Evolutionary conservation across 1,139 yeast species (phyloP).

Genomic region (Scheffersomyces segobiensis): DNA sequence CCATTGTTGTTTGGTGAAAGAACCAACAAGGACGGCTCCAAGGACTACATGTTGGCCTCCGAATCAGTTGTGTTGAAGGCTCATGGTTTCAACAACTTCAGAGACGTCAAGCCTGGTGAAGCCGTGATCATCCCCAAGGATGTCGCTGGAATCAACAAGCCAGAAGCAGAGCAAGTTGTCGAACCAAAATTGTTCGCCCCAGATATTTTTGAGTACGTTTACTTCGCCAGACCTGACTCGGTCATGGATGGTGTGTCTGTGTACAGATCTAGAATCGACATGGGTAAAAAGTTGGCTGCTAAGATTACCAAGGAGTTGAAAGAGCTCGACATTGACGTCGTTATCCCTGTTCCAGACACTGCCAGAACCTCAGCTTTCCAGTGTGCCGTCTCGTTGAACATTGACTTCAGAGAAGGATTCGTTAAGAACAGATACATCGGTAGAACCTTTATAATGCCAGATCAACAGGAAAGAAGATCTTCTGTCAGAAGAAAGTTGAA

Average conservation of each 20-base stretch:
- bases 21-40: constrained; percentile 61
- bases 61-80: constrained; percentile 95
- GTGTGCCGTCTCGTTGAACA: constrained; percentile 76
- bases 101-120: constrained; percentile 92
- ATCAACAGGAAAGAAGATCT: constrained; percentile 90
- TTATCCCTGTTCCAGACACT: constrained; percentile 97
- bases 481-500: constrained; percentile 92
- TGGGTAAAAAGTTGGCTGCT: constrained; percentile 89
- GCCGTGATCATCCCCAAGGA: constrained; percentile 89
- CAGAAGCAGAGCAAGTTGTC: constrained; percentile 88
- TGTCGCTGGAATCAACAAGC: constrained; percentile 42
- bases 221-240: constrained; percentile 97
- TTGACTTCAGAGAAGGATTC: constrained; percentile 95
- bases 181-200: constrained; percentile 81
- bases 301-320: constrained; percentile 58
- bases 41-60: constrained; percentile 92
- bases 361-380: constrained; percentile 93
- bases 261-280: constrained; percentile 85
- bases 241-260: constrained; percentile 95
- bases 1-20: constrained; percentile 89
- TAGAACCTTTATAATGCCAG: constrained; percentile 97
- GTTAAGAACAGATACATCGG: constrained; percentile 97
- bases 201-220: constrained; percentile 94
- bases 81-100: constrained; percentile 78
- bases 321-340: constrained; percentile 78